Conservation (phyloP, 306 rosid genomes). For the Cicer judaicum region DNA sequence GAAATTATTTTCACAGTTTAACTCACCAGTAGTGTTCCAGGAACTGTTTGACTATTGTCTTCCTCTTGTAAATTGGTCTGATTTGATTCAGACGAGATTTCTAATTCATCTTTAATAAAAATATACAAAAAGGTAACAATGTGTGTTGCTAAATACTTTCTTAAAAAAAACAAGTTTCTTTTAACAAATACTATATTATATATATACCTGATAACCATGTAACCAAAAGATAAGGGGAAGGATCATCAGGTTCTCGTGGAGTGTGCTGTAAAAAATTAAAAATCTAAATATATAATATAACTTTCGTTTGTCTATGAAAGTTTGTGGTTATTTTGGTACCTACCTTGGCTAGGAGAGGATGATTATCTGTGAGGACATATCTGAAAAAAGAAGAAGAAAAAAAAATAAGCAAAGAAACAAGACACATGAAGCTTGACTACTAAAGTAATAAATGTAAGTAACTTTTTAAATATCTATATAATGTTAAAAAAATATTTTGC, state of each 20-base stretch:
- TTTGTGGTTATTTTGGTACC: neutral
- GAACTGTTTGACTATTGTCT: constrained; percentile 46
- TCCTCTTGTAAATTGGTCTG: constrained; percentile 36
- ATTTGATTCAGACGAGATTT: constrained; percentile 25
- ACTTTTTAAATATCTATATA: neutral
- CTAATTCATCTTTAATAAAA: constrained; percentile 38
- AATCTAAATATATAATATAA: neutral
- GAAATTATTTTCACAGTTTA: neutral
- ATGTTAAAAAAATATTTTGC: neutral
- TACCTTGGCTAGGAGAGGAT: constrained; percentile 55
- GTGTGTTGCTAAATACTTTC: neutral
- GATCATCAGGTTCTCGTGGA: constrained; percentile 51
- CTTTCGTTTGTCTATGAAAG: neutral
- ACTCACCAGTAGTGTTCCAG: constrained; percentile 74
- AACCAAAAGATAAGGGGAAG: constrained; percentile 57
- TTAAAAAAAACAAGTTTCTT: neutral
- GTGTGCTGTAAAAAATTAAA: constrained; percentile 46
- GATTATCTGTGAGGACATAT: constrained; percentile 56
- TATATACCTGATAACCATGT: constrained; percentile 58
- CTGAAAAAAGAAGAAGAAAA: constrained; percentile 44
- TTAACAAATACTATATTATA: neutral
- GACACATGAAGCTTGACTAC: neutral
- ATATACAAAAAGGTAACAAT: neutral
- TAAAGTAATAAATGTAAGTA: neutral
- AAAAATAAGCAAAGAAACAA: no score